Evolutionary conservation across 768 basidiomycete genomes (phyloP).

Genomic region (Collybia sp.): DNA sequence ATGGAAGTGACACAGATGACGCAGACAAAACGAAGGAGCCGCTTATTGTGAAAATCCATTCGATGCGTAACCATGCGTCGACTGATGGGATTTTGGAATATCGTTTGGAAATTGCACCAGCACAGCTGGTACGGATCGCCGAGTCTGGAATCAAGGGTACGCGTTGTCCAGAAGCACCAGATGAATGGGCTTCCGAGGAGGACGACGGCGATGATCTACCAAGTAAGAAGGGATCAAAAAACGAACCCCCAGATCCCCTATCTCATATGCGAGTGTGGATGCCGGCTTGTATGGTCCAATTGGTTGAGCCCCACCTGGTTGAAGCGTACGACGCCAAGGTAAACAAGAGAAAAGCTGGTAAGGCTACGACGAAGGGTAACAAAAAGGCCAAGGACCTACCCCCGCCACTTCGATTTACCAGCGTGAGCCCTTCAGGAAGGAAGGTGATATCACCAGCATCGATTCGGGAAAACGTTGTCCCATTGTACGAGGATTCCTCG

Average conservation of each 20-base stretch:
- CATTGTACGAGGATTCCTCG: too few relatives aligned
- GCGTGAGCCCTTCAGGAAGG: too few relatives aligned
- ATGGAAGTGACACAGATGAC: slow-evolving; percentile 29
- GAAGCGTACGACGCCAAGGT: slow-evolving; percentile 50
- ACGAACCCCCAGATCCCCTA: slow-evolving; percentile 43
- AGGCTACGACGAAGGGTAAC: slow-evolving; percentile 35
- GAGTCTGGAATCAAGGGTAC: slow-evolving; percentile 64
- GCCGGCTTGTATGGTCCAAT: slow-evolving; percentile 70
- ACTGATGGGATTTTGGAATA: slow-evolving; percentile 76
- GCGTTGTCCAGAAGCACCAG: slow-evolving; percentile 39
- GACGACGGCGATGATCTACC: slow-evolving; percentile 38
- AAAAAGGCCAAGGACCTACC: slow-evolving; percentile 10
- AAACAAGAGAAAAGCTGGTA: slow-evolving; percentile 45
- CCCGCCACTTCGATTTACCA: too few relatives aligned
- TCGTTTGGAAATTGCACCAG: slow-evolving; percentile 71
- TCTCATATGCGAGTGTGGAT: slow-evolving; percentile 71
- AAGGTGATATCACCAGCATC: too few relatives aligned
- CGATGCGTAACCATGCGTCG: slow-evolving; percentile 58
- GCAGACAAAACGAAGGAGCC: slow-evolving; percentile 31
- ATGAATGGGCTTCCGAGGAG: slow-evolving; percentile 49
- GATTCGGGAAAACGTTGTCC: too few relatives aligned
- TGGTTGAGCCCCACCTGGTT: slow-evolving; percentile 64
- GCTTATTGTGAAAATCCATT: slow-evolving; percentile 64
- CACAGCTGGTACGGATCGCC: slow-evolving; percentile 57
- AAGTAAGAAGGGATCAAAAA: slow-evolving; percentile 26